A percentile compares a stretch with the other conserved stretches of the same genome.
These are phyloP conservation scores for Blastobotrys petasosporus DNA, from an alignment of 1,139 yeast genomes.

Conservation along the genomic window DNA sequence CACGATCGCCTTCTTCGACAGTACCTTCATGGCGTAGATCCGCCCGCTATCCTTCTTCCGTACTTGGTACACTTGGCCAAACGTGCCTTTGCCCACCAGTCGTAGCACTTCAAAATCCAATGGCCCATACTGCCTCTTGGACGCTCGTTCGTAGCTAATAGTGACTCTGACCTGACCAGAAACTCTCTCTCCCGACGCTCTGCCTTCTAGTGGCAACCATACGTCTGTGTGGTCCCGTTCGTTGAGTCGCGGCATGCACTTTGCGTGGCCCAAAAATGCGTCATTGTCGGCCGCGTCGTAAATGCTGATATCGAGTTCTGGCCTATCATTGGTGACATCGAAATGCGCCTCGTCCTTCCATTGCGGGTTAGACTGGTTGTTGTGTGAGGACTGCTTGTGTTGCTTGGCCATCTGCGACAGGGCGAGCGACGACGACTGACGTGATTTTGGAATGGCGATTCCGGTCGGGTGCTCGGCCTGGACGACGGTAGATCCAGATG, in stretches of 20 bases:
- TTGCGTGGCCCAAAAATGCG: conserved; percentile 76
- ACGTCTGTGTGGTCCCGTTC: conserved; percentile 42
- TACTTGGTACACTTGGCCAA: conserved; percentile 96
- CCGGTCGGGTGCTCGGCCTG: conserved; percentile 28
- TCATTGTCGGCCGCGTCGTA: conserved; percentile 83
- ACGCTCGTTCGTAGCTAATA: conserved; percentile 65
- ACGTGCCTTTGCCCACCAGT: conserved; percentile 90
- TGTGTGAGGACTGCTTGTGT: conserved; percentile 13
- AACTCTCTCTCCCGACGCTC: conserved; percentile 71
- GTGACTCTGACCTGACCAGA: conserved; percentile 70
- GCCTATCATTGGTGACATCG: conserved; percentile 74
- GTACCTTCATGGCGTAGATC: conserved; percentile 94
- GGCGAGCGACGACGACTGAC: conserved; percentile 63
- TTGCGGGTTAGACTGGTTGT: conserved; percentile 25
- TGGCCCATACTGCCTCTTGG: conserved; percentile 79
- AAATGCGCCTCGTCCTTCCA: conserved; percentile 92
- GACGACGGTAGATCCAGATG: conserved; percentile 18
- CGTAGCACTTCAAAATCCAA: conserved; percentile 88
- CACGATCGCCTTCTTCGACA: conserved; percentile 88
- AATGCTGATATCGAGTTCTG: conserved; percentile 74
- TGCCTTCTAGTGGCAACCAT: conserved; percentile 71
- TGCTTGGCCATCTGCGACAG: conserved; percentile 37
- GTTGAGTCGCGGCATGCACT: conserved; percentile 61
- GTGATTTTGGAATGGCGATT: conserved; percentile 36
- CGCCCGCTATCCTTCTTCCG: conserved; percentile 81